These are phyloP conservation scores for Trichoderma pleuroti DNA, from an alignment of 2,329 filamentous ascomycete genomes.

Conservation along the genomic window DNA sequence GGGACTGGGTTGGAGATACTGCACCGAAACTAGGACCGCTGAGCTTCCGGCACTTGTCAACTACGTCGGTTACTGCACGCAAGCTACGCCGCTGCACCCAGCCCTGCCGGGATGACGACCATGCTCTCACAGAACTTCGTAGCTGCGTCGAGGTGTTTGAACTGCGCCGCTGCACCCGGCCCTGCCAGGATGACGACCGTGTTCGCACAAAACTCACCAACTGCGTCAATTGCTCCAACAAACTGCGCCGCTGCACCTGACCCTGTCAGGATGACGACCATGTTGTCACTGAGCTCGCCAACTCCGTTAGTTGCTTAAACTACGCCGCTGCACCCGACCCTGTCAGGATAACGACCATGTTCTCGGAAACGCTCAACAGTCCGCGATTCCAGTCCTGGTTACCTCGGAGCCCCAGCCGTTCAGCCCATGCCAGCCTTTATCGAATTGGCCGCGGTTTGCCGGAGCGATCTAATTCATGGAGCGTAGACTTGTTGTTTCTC, in stretches of 20 bases:
- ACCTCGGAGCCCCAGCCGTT: background rate
- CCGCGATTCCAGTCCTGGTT: background rate
- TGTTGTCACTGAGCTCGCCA: background rate
- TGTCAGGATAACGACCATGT: slow-evolving; percentile 6
- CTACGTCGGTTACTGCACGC: background rate
- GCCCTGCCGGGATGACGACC: too few species aligned
- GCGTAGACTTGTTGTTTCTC: background rate
- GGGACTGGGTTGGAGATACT: background rate
- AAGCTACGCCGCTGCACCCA: background rate
- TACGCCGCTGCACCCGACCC: slow-evolving; percentile 11
- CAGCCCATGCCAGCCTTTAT: background rate
- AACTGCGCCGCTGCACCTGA: background rate
- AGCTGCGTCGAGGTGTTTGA: too few species aligned
- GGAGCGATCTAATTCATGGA: too few species aligned
- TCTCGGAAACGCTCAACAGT: background rate
- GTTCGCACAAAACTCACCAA: background rate
- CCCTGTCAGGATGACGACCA: too few species aligned
- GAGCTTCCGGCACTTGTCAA: background rate
- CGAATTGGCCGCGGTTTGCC: background rate
- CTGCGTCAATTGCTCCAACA: background rate
- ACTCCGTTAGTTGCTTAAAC: background rate
- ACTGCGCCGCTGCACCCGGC: background rate
- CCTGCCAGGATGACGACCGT: too few species aligned
- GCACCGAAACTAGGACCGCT: background rate
- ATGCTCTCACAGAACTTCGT: too few species aligned